phyloP scores from a whole-genome alignment of 805 yeast genomes.

The Wickerhamomyces sydowiorum region DNA sequence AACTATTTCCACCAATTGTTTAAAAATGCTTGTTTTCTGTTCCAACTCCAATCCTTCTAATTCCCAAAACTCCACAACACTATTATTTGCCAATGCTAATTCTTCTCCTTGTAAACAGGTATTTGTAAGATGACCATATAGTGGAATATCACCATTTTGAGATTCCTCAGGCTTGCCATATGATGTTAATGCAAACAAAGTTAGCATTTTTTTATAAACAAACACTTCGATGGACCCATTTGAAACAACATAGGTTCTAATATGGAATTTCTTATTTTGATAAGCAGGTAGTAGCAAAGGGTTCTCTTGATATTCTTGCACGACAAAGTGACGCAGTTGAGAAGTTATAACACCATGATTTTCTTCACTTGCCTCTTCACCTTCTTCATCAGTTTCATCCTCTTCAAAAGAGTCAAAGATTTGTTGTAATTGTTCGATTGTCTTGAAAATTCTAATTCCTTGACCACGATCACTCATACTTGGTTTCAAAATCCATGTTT shows the following conservation, averaged over 20 bases:
- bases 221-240: slow-evolving; percentile 70
- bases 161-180: slow-evolving; percentile 35
- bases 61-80: slow-evolving; percentile 62
- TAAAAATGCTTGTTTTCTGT: slow-evolving; percentile 36
- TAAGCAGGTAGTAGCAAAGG: slow-evolving; percentile 66
- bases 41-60: slow-evolving; percentile 37
- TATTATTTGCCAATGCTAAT: slow-evolving; percentile 27
- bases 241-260: slow-evolving; percentile 77
- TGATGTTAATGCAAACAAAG: slow-evolving; percentile 64
- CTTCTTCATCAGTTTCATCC: slow-evolving; percentile 57
- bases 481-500: slow-evolving; percentile 88
- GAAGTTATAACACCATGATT: slow-evolving; percentile 73
- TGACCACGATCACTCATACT: slow-evolving; percentile 97
- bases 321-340: slow-evolving; percentile 84
- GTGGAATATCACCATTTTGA: slow-evolving; percentile 30
- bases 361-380: slow-evolving; percentile 37
- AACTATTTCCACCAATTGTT: slow-evolving; percentile 54
- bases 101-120: slow-evolving; percentile 77
- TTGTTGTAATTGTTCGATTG: slow-evolving; percentile 72
- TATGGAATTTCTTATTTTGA: slow-evolving; percentile 75
- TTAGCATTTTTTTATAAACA: slow-evolving; percentile 75
- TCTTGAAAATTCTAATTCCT: slow-evolving; percentile 80
- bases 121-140: slow-evolving; percentile 78
- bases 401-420: slow-evolving; percentile 86
- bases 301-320: slow-evolving; percentile 68